phyloP scores from a whole-genome alignment of 805 yeast genomes.

The Candida chilensis region DNA sequence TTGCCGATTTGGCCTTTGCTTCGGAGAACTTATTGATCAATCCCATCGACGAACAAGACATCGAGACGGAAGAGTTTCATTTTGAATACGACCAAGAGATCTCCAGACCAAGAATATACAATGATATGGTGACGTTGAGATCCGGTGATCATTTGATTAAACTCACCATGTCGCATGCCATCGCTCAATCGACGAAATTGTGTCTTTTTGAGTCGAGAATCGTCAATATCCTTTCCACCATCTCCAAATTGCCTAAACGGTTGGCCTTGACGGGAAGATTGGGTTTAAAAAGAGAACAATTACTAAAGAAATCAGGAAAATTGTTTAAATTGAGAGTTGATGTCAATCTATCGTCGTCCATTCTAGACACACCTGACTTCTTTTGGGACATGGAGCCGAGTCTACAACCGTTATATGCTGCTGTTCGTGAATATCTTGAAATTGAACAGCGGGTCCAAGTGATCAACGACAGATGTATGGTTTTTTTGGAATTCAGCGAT shows the following conservation, averaged over 20 bases:
- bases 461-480: slow-evolving; percentile 87
- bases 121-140: slow-evolving; percentile 87
- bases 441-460: slow-evolving; percentile 94
- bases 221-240: slow-evolving; percentile 74
- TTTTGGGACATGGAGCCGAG: slow-evolving; percentile 96
- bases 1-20: slow-evolving; percentile 86
- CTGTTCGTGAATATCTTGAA: slow-evolving; percentile 86
- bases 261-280: slow-evolving; percentile 84
- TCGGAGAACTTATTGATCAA: slow-evolving; percentile 39
- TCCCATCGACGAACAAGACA: slow-evolving; percentile 79
- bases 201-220: slow-evolving; percentile 88
- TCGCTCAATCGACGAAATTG: slow-evolving; percentile 91
- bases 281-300: slow-evolving; percentile 77
- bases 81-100: slow-evolving; percentile 60
- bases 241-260: slow-evolving; percentile 83
- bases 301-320: slow-evolving; percentile 82
- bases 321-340: slow-evolving; percentile 87
- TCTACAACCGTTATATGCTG: slow-evolving; percentile 82
- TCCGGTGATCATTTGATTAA: slow-evolving; percentile 91
- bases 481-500: slow-evolving; percentile 87
- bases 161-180: slow-evolving; percentile 89
- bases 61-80: slow-evolving; percentile 85
- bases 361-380: slow-evolving; percentile 90
- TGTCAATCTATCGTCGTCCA: slow-evolving; percentile 84
- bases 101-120: slow-evolving; percentile 70